These are phyloP conservation scores for Murraya paniculata DNA, from an alignment of 345 rosid genomes.

Conservation along the genomic window DNA sequence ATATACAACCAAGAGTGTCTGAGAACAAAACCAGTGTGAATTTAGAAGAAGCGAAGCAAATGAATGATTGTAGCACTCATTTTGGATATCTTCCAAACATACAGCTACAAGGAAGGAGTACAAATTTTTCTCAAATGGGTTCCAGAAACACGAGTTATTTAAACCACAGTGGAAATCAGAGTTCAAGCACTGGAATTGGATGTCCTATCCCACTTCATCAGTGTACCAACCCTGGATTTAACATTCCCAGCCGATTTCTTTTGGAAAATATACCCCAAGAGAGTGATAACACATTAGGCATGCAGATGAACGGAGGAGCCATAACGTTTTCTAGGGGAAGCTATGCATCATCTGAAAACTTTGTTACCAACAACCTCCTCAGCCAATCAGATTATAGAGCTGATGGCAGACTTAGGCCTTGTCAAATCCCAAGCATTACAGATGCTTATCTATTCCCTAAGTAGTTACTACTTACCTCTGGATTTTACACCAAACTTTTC, in stretches of 20 bases:
- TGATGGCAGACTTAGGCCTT: slow-evolving; percentile 31
- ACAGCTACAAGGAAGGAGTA: slow-evolving; percentile 31
- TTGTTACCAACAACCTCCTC: slow-evolving; percentile 30
- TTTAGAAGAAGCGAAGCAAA: slow-evolving; percentile 23
- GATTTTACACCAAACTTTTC: background rate
- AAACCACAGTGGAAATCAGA: slow-evolving; percentile 14
- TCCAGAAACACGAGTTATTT: slow-evolving; percentile 17
- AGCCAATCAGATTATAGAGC: slow-evolving; percentile 19
- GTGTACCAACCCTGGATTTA: slow-evolving; percentile 21
- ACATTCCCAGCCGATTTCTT: slow-evolving; percentile 24
- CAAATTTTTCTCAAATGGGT: slow-evolving; percentile 22
- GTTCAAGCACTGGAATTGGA: slow-evolving; percentile 32
- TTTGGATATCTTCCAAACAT: slow-evolving; percentile 30
- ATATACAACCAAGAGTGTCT: slow-evolving; percentile 25
- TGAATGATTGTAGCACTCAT: slow-evolving; percentile 28
- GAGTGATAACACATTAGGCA: slow-evolving; percentile 17
- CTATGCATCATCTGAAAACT: slow-evolving; percentile 29
- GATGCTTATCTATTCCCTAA: slow-evolving; percentile 24
- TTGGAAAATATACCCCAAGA: slow-evolving; percentile 28
- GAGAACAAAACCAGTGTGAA: slow-evolving; percentile 17
- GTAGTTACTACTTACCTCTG: slow-evolving; percentile 1
- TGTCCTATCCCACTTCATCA: slow-evolving; percentile 33
- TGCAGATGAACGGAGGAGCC: slow-evolving; percentile 40
- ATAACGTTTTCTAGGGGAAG: slow-evolving; percentile 27
- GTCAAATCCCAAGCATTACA: slow-evolving; percentile 21